Conservation (phyloP, 2,329 filamentous ascomycete genomes). For the Colletotrichum sojae region DNA sequence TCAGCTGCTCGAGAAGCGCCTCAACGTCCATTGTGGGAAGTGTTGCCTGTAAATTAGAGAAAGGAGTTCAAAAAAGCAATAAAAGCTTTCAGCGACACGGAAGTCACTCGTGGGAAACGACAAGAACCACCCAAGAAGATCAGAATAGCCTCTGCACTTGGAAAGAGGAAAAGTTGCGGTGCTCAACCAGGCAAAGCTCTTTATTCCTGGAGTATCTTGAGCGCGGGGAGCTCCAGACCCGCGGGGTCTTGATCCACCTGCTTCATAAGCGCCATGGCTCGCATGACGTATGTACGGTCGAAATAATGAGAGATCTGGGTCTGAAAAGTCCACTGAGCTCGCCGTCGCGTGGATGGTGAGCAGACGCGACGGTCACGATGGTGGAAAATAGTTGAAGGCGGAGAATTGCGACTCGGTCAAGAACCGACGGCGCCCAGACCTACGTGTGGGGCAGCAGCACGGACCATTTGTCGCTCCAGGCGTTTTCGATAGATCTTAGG, state of each 20-base stretch:
- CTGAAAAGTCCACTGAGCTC: slow-evolving; percentile 10
- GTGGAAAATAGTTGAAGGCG: slow-evolving; percentile 13
- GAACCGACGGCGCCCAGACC: background rate
- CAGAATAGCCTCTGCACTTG: background rate
- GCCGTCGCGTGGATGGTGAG: slow-evolving; percentile 11
- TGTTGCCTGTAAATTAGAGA: background rate
- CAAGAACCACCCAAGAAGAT: background rate
- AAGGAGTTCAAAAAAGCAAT: background rate
- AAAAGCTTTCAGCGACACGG: background rate
- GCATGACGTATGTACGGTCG: slow-evolving; percentile 22
- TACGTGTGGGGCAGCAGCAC: background rate
- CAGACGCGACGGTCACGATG: slow-evolving; percentile 21
- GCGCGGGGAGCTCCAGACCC: slow-evolving; percentile 21
- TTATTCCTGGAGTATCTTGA: slow-evolving; percentile 11
- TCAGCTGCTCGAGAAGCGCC: slow-evolving; percentile 38
- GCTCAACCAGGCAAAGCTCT: slow-evolving; percentile 5
- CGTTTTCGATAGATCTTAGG: background rate
- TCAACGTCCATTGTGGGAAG: slow-evolving; percentile 34
- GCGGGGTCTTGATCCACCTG: slow-evolving; percentile 31
- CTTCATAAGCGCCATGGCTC: slow-evolving; percentile 4
- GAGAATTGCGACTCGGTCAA: slow-evolving; percentile 27
- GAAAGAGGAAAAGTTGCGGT: background rate
- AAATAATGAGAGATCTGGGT: background rate
- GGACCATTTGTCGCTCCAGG: background rate
- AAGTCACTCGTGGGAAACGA: background rate